Conservation (phyloP, 73 alveolate species). For the Halteria grandinella region DNA sequence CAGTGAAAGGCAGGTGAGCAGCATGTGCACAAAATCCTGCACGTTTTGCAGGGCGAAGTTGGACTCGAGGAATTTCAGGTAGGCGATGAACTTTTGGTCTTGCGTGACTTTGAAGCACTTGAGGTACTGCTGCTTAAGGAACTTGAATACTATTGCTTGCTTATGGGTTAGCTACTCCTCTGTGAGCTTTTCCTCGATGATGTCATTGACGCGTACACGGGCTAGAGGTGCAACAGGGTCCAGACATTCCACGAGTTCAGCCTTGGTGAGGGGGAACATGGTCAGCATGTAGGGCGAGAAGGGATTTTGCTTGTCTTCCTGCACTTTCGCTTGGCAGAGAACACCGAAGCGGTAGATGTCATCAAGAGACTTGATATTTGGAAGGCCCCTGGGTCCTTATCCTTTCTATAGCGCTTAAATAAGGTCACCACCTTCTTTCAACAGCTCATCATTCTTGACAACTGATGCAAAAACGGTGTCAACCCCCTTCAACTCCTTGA, state of each 20-base stretch:
- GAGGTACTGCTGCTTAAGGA: slow-evolving; percentile 59
- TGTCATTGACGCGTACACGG: slow-evolving; percentile 30
- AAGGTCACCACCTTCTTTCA: slow-evolving; percentile 7
- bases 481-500: slow-evolving; percentile 19
- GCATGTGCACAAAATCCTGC: slow-evolving; percentile 58
- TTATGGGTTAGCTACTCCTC: slow-evolving; percentile 37
- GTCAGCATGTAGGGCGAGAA: slow-evolving; percentile 52
- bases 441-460: slow-evolving; percentile 26
- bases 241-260: slow-evolving; percentile 54
- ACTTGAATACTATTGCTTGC: too few relatives aligned
- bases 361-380: slow-evolving; percentile 30
- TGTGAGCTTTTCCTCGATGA: slow-evolving; percentile 46
- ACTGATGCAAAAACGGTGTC: slow-evolving; percentile 50
- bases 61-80: slow-evolving; percentile 49
- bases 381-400: too few relatives aligned
- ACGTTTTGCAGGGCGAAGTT: slow-evolving; percentile 55
- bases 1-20: slow-evolving; percentile 57
- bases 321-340: slow-evolving; percentile 59
- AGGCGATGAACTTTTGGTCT: slow-evolving; percentile 54
- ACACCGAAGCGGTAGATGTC: slow-evolving; percentile 64
- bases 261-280: slow-evolving; percentile 56
- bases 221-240: too few relatives aligned
- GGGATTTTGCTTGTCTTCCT: slow-evolving; percentile 46
- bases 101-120: slow-evolving; percentile 37
- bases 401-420: background rate